These are phyloP conservation scores for Rhynchospora breviuscula DNA, from an alignment of 176 grass and related monocot species.

Conservation along the genomic window DNA sequence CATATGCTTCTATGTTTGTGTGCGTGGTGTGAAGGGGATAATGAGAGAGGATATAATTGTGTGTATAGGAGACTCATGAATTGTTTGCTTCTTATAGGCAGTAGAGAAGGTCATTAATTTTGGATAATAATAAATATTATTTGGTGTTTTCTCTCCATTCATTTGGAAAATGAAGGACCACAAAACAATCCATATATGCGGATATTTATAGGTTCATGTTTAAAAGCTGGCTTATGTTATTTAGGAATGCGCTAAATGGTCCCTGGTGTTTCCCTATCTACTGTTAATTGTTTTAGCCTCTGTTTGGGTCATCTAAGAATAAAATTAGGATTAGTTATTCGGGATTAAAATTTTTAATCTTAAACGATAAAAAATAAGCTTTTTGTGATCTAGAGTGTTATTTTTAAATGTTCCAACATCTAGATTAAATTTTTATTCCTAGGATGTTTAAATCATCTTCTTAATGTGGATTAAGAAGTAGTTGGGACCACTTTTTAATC, in stretches of 20 bases:
- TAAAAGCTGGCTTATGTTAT: not conserved
- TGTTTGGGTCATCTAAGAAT: no score
- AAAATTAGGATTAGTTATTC: no score
- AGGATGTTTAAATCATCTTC: no score
- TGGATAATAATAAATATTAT: not conserved
- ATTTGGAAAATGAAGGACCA: conserved; percentile 4
- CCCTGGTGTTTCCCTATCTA: no score
- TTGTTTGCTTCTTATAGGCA: conserved; percentile 11
- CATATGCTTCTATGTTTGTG: not conserved
- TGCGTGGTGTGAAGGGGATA: not conserved
- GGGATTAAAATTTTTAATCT: no score
- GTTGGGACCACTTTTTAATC: no score
- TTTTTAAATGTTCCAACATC: no score
- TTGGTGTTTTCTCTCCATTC: conserved; percentile 2
- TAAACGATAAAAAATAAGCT: no score
- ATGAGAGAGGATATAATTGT: not conserved
- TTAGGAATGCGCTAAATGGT: not conserved
- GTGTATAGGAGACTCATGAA: not conserved
- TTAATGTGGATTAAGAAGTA: no score
- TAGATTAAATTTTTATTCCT: no score
- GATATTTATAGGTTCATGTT: not conserved
- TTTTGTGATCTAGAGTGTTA: no score
- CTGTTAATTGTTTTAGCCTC: no score
- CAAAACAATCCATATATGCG: not conserved
- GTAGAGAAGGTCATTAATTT: not conserved